These are phyloP conservation scores for Heracleum sosnowskyi DNA, from an alignment of 129 eudicot genomes.

Conservation along the genomic window DNA sequence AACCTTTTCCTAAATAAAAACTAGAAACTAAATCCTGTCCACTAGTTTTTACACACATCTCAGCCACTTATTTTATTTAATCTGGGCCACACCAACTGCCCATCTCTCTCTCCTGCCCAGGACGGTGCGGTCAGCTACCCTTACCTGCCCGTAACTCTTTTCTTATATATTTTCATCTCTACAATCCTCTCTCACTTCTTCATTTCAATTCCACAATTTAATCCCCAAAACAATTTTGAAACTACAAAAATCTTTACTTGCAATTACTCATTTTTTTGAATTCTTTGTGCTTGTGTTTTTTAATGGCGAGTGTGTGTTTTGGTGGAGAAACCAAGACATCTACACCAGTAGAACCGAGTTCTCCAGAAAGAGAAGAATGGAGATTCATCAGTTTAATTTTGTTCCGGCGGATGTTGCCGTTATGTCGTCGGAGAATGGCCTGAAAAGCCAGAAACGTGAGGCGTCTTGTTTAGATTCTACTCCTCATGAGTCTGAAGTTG, in stretches of 20 bases:
- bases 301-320: conserved; percentile 84
- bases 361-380: conserved; percentile 60
- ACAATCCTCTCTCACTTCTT: conserved; percentile 6
- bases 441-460: conserved; percentile 43
- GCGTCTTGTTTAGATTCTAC: neutral
- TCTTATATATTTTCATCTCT: conserved; percentile 51
- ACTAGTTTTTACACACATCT: no score
- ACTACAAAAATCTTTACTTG: neutral
- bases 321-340: conserved; percentile 74
- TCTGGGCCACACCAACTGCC: conserved; percentile 60
- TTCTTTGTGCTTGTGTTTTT: neutral
- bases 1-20: no score
- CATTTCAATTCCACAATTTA: neutral
- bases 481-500: neutral
- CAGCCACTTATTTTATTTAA: no score
- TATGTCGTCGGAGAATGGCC: conserved; percentile 14
- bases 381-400: conserved; percentile 53
- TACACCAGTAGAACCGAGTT: conserved; percentile 47
- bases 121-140: conserved; percentile 81
- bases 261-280: neutral
- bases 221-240: neutral
- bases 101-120: conserved; percentile 69
- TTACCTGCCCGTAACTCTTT: conserved; percentile 17
- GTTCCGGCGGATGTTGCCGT: conserved; percentile 39
- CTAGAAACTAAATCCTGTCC: no score